Evolutionary conservation across 208 protist species (phyloP).

Genomic region (Wallacemonas sp.): DNA sequence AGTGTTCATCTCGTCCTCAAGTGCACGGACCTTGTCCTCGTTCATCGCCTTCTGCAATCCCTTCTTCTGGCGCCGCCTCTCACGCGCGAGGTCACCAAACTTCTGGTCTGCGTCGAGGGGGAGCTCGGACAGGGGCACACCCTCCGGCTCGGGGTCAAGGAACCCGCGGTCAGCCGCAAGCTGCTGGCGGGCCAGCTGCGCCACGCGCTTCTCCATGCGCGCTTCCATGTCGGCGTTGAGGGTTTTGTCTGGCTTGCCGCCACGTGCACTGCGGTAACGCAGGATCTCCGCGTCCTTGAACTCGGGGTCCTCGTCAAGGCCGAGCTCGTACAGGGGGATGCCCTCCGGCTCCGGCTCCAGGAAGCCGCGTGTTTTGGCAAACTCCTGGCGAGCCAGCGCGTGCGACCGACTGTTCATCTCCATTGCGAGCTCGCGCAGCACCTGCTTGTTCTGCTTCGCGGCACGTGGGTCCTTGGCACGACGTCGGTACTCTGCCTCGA

Average conservation of each 20-base stretch:
- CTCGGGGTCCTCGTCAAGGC: conserved; percentile 71
- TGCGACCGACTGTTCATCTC: conserved; percentile 76
- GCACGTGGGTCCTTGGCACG: conserved; percentile 48
- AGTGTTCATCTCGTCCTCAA: conserved; percentile 75
- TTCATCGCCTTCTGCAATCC: conserved; percentile 34
- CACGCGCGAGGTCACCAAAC: conserved; percentile 55
- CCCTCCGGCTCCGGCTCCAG: conserved; percentile 74
- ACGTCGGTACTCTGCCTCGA: conserved; percentile 76
- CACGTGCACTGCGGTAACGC: conserved; percentile 49
- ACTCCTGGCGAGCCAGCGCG: conserved; percentile 62
- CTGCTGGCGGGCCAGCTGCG: conserved; percentile 53
- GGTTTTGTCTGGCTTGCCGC: conserved; percentile 7
- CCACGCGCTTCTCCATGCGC: conserved; percentile 42
- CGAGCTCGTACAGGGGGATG: conserved; percentile 61
- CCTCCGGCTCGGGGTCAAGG: conserved; percentile 70
- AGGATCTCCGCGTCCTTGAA: conserved; percentile 77
- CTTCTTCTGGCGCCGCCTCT: conserved; percentile 64
- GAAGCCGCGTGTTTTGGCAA: conserved; percentile 63
- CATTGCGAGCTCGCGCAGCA: conserved; percentile 57
- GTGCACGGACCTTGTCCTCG: conserved; percentile 34
- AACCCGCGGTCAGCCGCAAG: conserved; percentile 68
- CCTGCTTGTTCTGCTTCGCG: conserved; percentile 57
- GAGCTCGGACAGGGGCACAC: conserved; percentile 70
- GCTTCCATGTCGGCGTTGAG: conserved; percentile 37
- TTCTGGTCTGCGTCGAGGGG: conserved; percentile 63